A percentile compares a stretch with the other conserved stretches of the same genome.
Evolutionary conservation across 2,329 filamentous ascomycete species (phyloP).

Genomic region (Aureobasidium sp.): DNA sequence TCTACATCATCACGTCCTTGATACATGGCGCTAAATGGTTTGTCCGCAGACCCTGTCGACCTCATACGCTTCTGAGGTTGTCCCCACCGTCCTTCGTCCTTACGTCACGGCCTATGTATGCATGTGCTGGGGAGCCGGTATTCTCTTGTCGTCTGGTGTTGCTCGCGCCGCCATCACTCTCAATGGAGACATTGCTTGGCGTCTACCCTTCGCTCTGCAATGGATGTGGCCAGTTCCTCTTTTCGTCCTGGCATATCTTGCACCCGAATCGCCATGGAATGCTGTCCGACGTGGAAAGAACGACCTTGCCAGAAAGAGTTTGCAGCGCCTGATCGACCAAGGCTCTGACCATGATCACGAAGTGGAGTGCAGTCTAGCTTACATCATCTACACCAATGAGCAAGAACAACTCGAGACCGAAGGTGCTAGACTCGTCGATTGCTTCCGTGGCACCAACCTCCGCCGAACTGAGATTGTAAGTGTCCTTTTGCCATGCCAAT

Average conservation of each 20-base stretch:
- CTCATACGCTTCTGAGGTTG: constrained; percentile 62
- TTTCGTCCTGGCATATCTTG: constrained; percentile 33
- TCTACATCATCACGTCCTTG: constrained; percentile 21
- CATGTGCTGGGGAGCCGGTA: constrained; percentile 56
- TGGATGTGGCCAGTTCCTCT: constrained; percentile 32
- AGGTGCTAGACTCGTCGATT: constrained; percentile 37
- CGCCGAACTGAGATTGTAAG: constrained; percentile 39
- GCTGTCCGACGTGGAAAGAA: constrained; percentile 31
- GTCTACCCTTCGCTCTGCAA: constrained; percentile 40
- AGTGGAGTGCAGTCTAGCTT: constrained; percentile 16
- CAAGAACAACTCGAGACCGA: constrained; percentile 8
- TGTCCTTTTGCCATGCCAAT: neutral
- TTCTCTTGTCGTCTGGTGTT: constrained; percentile 45
- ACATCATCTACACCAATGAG: constrained; percentile 24
- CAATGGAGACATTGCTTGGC: constrained; percentile 30
- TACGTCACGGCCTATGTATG: constrained; percentile 55
- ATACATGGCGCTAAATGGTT: constrained; percentile 33
- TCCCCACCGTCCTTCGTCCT: constrained; percentile 51
- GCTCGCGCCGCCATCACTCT: constrained; percentile 27
- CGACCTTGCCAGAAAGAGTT: constrained; percentile 20
- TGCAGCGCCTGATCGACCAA: neutral
- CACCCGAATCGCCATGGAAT: constrained; percentile 32
- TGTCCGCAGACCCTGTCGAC: constrained; percentile 27
- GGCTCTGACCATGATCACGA: neutral
- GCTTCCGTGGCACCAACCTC: constrained; percentile 37